phyloP scores from a whole-genome alignment of 768 basidiomycete genomes.

The Leccinum pellstonianum region DNA sequence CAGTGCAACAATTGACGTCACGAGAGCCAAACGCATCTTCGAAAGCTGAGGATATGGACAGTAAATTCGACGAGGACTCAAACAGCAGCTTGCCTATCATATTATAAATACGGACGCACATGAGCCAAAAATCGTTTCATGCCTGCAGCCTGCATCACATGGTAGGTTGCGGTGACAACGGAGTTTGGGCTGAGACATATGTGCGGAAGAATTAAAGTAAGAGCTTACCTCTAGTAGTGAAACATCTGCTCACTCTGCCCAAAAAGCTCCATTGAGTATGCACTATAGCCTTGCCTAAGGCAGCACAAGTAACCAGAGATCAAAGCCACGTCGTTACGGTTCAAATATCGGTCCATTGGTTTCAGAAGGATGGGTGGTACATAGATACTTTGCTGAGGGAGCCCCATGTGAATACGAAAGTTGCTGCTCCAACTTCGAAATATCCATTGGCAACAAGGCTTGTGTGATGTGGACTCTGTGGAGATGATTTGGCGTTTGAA shows the following conservation, averaged over 20 bases:
- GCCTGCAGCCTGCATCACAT: neutral
- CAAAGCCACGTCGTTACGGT: neutral
- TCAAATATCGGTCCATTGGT: neutral
- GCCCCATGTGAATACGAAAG: too few species aligned
- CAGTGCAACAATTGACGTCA: neutral
- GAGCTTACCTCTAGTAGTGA: neutral
- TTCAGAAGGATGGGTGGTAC: neutral
- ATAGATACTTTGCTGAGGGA: too few species aligned
- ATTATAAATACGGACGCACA: neutral
- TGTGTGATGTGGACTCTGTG: too few species aligned
- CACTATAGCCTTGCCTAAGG: neutral
- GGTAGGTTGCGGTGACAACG: neutral
- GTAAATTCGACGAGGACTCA: neutral
- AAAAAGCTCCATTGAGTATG: neutral
- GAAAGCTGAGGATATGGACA: neutral
- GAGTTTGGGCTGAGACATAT: neutral
- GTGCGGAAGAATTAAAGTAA: neutral
- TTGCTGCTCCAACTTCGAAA: too few species aligned
- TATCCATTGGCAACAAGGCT: too few species aligned
- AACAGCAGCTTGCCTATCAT: neutral
- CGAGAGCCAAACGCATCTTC: neutral
- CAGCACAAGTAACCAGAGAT: neutral
- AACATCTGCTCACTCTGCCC: neutral
- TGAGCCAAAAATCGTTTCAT: neutral
- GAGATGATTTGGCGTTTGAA: too few species aligned